A percentile compares a stretch with the other conserved stretches of the same genome.
Evolutionary conservation across 768 basidiomycete genomes (phyloP).

Genomic region (Mycena venus): DNA sequence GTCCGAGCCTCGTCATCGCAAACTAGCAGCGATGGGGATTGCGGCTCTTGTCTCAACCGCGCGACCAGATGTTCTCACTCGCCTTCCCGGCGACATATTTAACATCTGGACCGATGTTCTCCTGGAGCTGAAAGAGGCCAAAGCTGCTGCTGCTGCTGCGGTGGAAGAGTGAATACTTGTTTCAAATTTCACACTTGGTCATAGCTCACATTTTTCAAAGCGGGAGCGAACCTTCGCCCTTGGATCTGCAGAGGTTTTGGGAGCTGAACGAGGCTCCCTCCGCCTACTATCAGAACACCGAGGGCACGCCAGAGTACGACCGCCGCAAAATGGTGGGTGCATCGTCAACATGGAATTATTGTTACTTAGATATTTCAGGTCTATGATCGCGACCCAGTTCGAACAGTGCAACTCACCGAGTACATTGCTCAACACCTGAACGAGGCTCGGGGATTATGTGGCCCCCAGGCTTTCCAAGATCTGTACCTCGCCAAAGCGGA

Average conservation of each 20-base stretch:
- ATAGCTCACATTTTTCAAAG: constrained; percentile 17
- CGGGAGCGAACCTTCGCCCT: constrained; percentile 45
- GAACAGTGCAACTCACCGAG: constrained; percentile 71
- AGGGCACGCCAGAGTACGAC: constrained; percentile 81
- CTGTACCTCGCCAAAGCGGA: constrained; percentile 77
- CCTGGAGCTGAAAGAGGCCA: constrained; percentile 85
- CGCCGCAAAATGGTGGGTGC: constrained; percentile 77
- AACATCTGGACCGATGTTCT: constrained; percentile 93
- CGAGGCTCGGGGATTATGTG: constrained; percentile 73
- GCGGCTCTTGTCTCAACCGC: constrained; percentile 84
- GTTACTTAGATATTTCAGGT: constrained; percentile 58
- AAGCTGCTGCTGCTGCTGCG: constrained; percentile 44
- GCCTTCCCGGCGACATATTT: constrained; percentile 82
- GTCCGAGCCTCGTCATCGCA: constrained; percentile 87
- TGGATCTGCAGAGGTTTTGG: constrained; percentile 75
- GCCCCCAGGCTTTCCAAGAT: constrained; percentile 69
- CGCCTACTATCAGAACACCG: constrained; percentile 71
- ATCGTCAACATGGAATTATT: too few relatives aligned
- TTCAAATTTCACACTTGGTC: too few relatives aligned
- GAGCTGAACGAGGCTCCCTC: constrained; percentile 71
- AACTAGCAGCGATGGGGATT: constrained; percentile 87
- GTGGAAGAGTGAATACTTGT: constrained; percentile 49
- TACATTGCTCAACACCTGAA: constrained; percentile 71
- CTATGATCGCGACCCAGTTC: constrained; percentile 78
- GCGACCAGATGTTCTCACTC: constrained; percentile 76